Percentiles rank a stretch among this genome's conserved stretches.
Conservation (phyloP, 306 rosid species). For the Rosa multiflora region DNA sequence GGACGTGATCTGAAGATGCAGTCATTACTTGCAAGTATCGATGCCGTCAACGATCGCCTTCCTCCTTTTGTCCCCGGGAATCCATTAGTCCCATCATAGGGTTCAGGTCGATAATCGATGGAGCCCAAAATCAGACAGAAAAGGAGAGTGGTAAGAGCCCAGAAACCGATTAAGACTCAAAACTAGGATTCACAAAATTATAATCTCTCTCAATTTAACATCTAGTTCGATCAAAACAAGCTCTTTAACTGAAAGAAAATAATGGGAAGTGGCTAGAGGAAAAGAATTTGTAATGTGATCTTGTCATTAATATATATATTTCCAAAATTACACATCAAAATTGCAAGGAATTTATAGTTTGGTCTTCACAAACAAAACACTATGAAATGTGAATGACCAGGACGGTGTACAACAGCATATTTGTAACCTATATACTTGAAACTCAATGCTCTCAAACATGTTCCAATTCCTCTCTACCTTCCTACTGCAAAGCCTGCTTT, state of each 20-base stretch:
- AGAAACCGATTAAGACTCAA: not conserved
- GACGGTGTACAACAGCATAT: not conserved
- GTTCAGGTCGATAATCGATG: not conserved
- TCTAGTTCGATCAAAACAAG: not conserved
- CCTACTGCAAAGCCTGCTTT: not conserved
- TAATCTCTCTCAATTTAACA: not conserved
- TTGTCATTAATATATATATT: not conserved
- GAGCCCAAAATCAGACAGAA: not conserved
- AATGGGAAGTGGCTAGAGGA: not conserved
- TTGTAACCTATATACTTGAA: not conserved
- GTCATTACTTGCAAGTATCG: not conserved
- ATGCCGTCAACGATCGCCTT: not conserved
- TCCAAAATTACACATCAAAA: constrained; percentile 5
- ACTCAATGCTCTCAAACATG: not conserved
- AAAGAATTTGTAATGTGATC: not conserved
- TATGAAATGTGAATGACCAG: not conserved
- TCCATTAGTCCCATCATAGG: not conserved
- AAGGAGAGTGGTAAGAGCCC: not conserved
- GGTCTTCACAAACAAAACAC: not conserved
- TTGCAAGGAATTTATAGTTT: not conserved
- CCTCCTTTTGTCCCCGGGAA: constrained; percentile 11
- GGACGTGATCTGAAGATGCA: not conserved
- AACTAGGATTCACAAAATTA: not conserved
- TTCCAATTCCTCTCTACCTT: not conserved
- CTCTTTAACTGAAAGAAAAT: not conserved